A percentile compares a stretch with the other conserved stretches of the same genome.
These are phyloP conservation scores for Talaromyces ruber DNA, from an alignment of 495 filamentous ascomycete species.

Conservation along the genomic window DNA sequence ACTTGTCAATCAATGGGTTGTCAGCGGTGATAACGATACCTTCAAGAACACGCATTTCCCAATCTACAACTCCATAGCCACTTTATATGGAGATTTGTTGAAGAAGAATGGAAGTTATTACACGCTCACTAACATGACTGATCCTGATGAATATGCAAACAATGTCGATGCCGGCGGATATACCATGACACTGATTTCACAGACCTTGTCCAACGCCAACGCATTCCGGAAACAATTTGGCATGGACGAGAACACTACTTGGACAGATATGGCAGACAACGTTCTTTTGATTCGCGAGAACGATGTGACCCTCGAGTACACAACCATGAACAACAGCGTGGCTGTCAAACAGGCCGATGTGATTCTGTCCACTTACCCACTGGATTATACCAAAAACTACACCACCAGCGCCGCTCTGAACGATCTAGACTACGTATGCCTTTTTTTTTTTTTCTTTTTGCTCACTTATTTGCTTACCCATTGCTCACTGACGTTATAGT, in stretches of 20 bases:
- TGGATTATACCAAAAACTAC: constrained; percentile 48
- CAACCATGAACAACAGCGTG: constrained; percentile 53
- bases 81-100: constrained; percentile 47
- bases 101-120: constrained; percentile 44
- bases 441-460: constrained; percentile 6
- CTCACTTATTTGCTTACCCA: not conserved
- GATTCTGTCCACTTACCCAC: constrained; percentile 49
- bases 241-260: constrained; percentile 39
- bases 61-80: constrained; percentile 50
- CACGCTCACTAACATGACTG: constrained; percentile 62
- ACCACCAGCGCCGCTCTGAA: constrained; percentile 37
- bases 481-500: constrained; percentile 20
- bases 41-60: constrained; percentile 48
- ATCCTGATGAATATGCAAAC: constrained; percentile 74
- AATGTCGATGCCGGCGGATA: constrained; percentile 62
- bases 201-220: constrained; percentile 48
- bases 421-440: constrained; percentile 48
- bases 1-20: constrained; percentile 51
- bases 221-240: constrained; percentile 48
- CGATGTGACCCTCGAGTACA: constrained; percentile 66
- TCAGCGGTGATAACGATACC: constrained; percentile 46
- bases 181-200: constrained; percentile 59
- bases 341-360: constrained; percentile 60
- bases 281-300: constrained; percentile 45
- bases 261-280: constrained; percentile 42